Percentiles rank a stretch among this genome's conserved stretches.
phyloP scores from a whole-genome alignment of 2,329 filamentous ascomycete species.

The Pseudocercospora fijiensis region DNA sequence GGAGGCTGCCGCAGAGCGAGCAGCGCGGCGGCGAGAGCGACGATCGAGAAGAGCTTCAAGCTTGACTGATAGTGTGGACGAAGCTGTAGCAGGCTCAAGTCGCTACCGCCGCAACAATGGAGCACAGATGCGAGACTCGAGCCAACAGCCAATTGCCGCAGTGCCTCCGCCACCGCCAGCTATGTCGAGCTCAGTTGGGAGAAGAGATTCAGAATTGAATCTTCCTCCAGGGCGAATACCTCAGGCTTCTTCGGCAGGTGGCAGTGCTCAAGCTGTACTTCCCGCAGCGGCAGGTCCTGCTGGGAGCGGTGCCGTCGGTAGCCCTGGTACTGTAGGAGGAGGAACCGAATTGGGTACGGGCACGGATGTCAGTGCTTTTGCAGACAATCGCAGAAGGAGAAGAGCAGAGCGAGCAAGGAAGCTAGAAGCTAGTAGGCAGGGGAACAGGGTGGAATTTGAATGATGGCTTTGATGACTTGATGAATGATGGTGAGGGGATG shows the following conservation, averaged over 20 bases:
- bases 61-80: constrained; percentile 41
- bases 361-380: constrained; percentile 49
- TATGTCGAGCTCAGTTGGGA: constrained; percentile 27
- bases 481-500: neutral
- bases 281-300: constrained; percentile 25
- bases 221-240: constrained; percentile 28
- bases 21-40: constrained; percentile 53
- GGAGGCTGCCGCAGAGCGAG: constrained; percentile 61
- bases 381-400: constrained; percentile 54
- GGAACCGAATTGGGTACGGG: constrained; percentile 40
- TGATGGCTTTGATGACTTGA: constrained; percentile 27
- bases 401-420: constrained; percentile 53
- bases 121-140: constrained; percentile 24
- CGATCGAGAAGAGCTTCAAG: constrained; percentile 38
- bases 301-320: constrained; percentile 31
- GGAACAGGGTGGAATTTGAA: constrained; percentile 51
- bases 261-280: constrained; percentile 15
- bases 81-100: constrained; percentile 19
- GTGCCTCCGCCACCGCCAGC: constrained; percentile 35
- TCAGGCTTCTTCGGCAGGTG: constrained; percentile 14
- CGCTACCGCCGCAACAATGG: constrained; percentile 25
- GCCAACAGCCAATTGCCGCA: constrained; percentile 35
- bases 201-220: constrained; percentile 31
- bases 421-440: constrained; percentile 36
- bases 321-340: constrained; percentile 44